Base-by-base conservation (phyloP, 2,329 filamentous ascomycete species). In the Lachnellula arida region DNA sequence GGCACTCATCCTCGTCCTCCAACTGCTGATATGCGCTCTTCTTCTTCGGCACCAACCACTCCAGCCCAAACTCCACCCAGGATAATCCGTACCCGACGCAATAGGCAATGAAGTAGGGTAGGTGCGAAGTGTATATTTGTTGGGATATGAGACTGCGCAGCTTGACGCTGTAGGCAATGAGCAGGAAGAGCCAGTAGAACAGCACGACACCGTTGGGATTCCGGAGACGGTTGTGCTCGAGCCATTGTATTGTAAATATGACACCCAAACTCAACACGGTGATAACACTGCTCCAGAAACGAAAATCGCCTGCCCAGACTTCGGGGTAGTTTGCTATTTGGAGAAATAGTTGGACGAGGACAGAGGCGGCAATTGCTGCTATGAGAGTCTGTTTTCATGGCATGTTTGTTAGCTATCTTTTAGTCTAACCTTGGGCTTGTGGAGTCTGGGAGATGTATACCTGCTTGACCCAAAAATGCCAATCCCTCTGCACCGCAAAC, bases 401-500 rank as follows among this genome's bases (percentile, higher is more conserved):
- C n/a, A 32, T 3, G 49, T 2, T 17, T 42, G 22, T 57, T 50
- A 57, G 55, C 55, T 4, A 14, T 15, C 19, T 5, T 40, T 28
- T 11, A 35, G 25, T 25, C 12, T 11, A 22, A 4, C 14, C 9
- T 9, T 15, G 22, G 43, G 51, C 37, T 6, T 35, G 51, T 63
- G 46, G 37, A n/a, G 44, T 12, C 47, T 44, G 28, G 14, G 14
- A 66, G 59, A 19, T 19, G 69, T 81, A 65, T 77, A 94, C 91
- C 82, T 97, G 79, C 74, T 99, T 99, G 11, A 85, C 77, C 78
- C 90, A 97, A 72, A 97, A 97, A 71, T 94, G 91, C 85, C 88
- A 91, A 71, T 95, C 88, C 78, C 91, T 95, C 62, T 81, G 76
- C 17, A 93, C 82, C 0, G 82, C 81, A 52, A 84, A 79, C 39